These are phyloP conservation scores for Epicoccum nigrum DNA, from an alignment of 2,329 filamentous ascomycete species.

Conservation along the genomic window DNA sequence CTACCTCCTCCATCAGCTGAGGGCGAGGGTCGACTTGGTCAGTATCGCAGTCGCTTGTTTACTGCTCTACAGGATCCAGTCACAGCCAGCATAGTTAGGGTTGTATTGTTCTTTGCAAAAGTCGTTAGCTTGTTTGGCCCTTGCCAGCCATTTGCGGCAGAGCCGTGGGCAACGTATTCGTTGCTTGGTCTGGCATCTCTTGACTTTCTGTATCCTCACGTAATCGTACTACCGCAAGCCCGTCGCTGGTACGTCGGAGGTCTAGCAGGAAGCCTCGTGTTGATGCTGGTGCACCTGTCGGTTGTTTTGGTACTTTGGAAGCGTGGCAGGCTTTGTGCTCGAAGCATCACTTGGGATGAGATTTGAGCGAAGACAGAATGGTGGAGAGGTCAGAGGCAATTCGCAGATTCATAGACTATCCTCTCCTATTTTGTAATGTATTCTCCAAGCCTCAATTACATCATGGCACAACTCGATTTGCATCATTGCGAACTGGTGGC, in stretches of 20 bases:
- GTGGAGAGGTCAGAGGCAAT: not conserved
- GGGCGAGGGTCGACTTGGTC: not conserved
- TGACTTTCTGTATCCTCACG: constrained; percentile 57
- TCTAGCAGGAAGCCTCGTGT: constrained; percentile 48
- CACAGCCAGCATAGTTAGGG: constrained; percentile 52
- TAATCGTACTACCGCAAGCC: constrained; percentile 12
- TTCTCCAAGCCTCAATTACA: not conserved
- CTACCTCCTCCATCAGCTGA: constrained; percentile 40
- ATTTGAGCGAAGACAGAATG: constrained; percentile 7
- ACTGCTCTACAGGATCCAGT: constrained; percentile 39
- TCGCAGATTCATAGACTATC: too few relatives aligned
- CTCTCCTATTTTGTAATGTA: too few relatives aligned
- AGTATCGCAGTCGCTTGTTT: constrained; percentile 3
- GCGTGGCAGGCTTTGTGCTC: constrained; percentile 41
- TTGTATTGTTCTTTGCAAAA: constrained; percentile 72
- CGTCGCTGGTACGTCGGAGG: constrained; percentile 35
- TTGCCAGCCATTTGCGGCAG: constrained; percentile 75
- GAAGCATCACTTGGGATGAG: constrained; percentile 30
- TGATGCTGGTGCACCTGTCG: constrained; percentile 56
- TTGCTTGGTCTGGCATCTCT: constrained; percentile 72
- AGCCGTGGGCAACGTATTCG: constrained; percentile 67
- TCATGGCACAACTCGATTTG: not conserved
- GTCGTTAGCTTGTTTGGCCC: constrained; percentile 67
- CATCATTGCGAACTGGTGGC: constrained; percentile 10
- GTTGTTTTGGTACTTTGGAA: constrained; percentile 49